These are phyloP conservation scores for Yamadazyma atmosphaerica DNA, from an alignment of 1,139 yeast genomes.

Conservation along the genomic window DNA sequence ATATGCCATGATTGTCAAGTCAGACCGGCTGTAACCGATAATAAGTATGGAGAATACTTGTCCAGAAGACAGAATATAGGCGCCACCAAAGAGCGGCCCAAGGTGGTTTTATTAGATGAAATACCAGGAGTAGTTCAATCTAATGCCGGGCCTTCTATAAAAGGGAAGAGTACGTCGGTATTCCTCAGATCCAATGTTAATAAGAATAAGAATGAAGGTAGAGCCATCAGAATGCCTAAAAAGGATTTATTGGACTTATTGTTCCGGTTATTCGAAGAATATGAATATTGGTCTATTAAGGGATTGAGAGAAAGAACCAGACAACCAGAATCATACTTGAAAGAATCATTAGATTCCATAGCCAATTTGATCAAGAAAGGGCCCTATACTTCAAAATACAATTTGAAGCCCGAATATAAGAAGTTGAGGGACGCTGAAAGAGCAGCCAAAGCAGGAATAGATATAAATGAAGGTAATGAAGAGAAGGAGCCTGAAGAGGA, in stretches of 20 bases:
- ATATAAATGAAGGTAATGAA: conserved; percentile 36
- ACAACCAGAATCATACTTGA: conserved; percentile 93
- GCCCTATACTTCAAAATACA: conserved; percentile 90
- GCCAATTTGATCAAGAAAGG: conserved; percentile 92
- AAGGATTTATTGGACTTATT: conserved; percentile 86
- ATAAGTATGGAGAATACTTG: conserved; percentile 57
- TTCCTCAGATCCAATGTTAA: conserved; percentile 49
- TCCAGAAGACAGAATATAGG: conserved; percentile 49
- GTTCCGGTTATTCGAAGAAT: conserved; percentile 88
- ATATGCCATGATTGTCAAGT: conserved; percentile 91
- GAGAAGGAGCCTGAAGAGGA: conserved; percentile 51
- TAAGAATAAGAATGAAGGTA: conserved; percentile 60
- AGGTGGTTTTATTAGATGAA: conserved; percentile 77
- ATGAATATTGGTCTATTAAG: conserved; percentile 95
- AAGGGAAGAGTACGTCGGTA: conserved; percentile 61
- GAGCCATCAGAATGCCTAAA: conserved; percentile 93
- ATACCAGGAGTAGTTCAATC: conserved; percentile 87
- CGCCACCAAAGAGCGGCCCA: conserved; percentile 54
- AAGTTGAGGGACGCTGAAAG: conserved; percentile 76
- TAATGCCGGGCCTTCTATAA: conserved; percentile 80
- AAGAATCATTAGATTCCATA: conserved; percentile 86
- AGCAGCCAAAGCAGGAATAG: conserved; percentile 58
- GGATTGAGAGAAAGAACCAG: conserved; percentile 91
- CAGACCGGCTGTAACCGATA: conserved; percentile 73
- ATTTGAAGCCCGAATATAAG: conserved; percentile 86